Conservation (phyloP, 495 filamentous ascomycete species). For the Astrothelium macrocarpum region DNA sequence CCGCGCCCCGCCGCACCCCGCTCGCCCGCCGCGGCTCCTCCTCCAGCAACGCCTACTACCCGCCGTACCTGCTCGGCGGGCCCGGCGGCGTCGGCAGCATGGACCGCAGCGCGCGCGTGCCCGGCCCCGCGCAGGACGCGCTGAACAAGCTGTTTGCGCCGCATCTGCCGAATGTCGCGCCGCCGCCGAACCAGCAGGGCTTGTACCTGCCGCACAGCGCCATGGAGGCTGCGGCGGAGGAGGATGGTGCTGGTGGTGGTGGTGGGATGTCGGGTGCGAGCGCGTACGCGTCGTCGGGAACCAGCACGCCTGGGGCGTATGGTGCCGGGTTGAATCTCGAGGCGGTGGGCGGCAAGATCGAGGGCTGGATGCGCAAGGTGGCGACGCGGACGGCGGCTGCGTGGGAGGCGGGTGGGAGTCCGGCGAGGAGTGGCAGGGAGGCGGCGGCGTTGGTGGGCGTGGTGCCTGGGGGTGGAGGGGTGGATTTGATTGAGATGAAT, state of each 20-base stretch:
- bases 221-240: conserved; percentile 22
- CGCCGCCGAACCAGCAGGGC: conserved; percentile 28
- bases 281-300: conserved; percentile 31
- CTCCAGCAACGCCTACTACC: conserved; percentile 18
- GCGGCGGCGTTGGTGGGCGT: conserved; percentile 9
- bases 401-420: conserved; percentile 25
- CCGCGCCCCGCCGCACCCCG: conserved; percentile 14
- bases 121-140: conserved; percentile 71
- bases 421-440: conserved; percentile 21
- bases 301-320: conserved; percentile 15
- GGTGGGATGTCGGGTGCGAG: background rate
- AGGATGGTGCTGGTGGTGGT: too few relatives aligned
- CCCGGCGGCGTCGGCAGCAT: conserved; percentile 82
- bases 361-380: conserved; percentile 79
- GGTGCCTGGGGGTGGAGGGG: conserved; percentile 30
- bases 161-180: conserved; percentile 63
- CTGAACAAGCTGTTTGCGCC: conserved; percentile 70
- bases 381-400: conserved; percentile 41
- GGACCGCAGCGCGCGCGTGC: conserved; percentile 52
- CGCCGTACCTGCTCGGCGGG: conserved; percentile 45
- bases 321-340: conserved; percentile 47
- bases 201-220: conserved; percentile 24
- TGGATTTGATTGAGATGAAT: conserved; percentile 80
- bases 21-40: conserved; percentile 21
- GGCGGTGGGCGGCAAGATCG: conserved; percentile 73